phyloP scores from a whole-genome alignment of 2,329 filamentous ascomycete genomes.

The Didymella sp. region DNA sequence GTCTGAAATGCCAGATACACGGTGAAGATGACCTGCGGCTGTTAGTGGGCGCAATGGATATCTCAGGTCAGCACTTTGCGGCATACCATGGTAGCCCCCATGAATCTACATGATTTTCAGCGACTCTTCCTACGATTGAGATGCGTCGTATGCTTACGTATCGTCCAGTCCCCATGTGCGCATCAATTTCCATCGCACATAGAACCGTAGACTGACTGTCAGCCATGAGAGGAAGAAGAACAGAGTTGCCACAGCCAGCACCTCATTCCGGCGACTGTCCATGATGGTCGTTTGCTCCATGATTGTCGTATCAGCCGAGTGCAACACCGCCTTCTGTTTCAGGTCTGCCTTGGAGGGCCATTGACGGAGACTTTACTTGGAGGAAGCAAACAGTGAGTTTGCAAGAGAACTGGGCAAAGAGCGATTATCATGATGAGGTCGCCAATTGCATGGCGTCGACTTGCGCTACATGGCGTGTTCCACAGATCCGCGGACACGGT shows the following conservation, averaged over 20 bases:
- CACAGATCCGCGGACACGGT: slow-evolving; percentile 1
- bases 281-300: slow-evolving; percentile 14
- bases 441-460: neutral
- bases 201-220: slow-evolving; percentile 46
- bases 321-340: neutral
- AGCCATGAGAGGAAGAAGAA: slow-evolving; percentile 50
- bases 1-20: slow-evolving; percentile 52
- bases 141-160: slow-evolving; percentile 23
- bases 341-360: neutral
- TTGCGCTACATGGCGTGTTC: slow-evolving; percentile 5
- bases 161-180: slow-evolving; percentile 49
- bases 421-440: neutral
- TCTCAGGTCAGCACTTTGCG: neutral
- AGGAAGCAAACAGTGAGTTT: neutral
- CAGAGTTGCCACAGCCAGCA: slow-evolving; percentile 39
- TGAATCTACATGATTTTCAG: slow-evolving; percentile 27
- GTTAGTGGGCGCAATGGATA: neutral
- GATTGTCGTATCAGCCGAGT: neutral
- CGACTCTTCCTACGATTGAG: neutral
- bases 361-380: neutral
- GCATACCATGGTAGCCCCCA: slow-evolving; percentile 48
- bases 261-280: slow-evolving; percentile 28
- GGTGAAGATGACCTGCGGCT: slow-evolving; percentile 46
- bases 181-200: slow-evolving; percentile 44
- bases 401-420: neutral